Evolutionary conservation across 371 early-diverging fungal species (phyloP).

Genomic region (Actinomortierella ambigua): DNA sequence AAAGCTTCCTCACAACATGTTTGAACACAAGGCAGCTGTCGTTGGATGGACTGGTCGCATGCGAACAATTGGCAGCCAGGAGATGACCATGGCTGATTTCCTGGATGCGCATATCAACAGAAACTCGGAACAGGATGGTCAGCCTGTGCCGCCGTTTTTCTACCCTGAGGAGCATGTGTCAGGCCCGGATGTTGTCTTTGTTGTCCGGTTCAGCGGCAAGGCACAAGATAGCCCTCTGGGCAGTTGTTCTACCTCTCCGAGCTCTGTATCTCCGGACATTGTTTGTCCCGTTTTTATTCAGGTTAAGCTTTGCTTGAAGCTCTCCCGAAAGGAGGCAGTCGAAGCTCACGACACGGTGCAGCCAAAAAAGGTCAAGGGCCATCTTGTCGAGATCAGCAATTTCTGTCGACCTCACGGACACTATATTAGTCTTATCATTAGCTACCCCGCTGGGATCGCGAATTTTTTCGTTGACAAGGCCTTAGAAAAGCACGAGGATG

Average conservation of each 20-base stretch:
- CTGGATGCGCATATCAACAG: constrained; percentile 16
- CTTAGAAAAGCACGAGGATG: neutral
- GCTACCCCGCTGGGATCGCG: constrained; percentile 8
- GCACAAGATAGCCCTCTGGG: constrained; percentile 14
- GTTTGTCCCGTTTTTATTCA: constrained; percentile 27
- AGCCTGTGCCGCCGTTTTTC: constrained; percentile 20
- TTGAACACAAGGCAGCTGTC: constrained; percentile 9
- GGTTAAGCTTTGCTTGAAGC: constrained; percentile 10
- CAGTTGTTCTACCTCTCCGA: neutral
- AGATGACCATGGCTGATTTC: constrained; percentile 26
- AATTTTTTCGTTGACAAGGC: neutral
- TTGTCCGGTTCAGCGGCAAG: constrained; percentile 15
- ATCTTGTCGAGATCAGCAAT: constrained; percentile 8
- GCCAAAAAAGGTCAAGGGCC: constrained; percentile 8
- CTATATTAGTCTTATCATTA: constrained; percentile 14
- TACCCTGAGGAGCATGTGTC: constrained; percentile 14
- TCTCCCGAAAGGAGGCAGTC: neutral
- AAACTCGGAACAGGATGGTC: constrained; percentile 6
- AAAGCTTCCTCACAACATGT: constrained; percentile 13
- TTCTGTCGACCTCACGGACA: constrained; percentile 8
- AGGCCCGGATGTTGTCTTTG: constrained; percentile 31
- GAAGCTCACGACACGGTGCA: constrained; percentile 5
- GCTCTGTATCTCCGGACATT: neutral
- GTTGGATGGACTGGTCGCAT: constrained; percentile 13
- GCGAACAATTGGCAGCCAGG: constrained; percentile 4